These are phyloP conservation scores for Diaporthe sp. DNA, from an alignment of 2,329 filamentous ascomycete genomes.

Conservation along the genomic window DNA sequence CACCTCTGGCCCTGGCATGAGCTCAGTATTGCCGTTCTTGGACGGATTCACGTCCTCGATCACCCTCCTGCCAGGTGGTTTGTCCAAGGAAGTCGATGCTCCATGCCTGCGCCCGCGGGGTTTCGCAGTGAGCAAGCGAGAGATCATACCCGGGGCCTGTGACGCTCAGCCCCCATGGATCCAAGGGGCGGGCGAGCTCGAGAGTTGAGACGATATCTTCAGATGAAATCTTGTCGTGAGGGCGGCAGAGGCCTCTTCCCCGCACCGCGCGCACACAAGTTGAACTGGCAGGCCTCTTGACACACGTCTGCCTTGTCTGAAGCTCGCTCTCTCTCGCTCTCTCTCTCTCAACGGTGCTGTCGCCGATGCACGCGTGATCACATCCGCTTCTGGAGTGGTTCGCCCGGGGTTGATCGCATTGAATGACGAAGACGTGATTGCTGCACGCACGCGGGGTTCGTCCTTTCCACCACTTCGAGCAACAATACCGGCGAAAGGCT, in stretches of 20 bases:
- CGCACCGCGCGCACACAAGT: neutral
- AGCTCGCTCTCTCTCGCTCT: neutral
- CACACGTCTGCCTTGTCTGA: slow-evolving; percentile 9
- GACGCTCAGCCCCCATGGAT: slow-evolving; percentile 25
- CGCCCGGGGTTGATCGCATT: slow-evolving; percentile 1
- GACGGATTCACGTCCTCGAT: neutral
- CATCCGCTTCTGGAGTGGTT: slow-evolving; percentile 22
- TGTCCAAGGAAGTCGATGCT: neutral
- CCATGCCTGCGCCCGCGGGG: slow-evolving; percentile 4
- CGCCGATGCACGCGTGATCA: slow-evolving; percentile 10
- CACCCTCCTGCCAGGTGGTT: neutral
- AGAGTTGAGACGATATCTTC: slow-evolving; percentile 24
- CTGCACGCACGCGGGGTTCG: slow-evolving; percentile 26
- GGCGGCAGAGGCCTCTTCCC: slow-evolving; percentile 16
- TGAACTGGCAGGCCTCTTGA: slow-evolving; percentile 3
- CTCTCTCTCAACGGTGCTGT: neutral
- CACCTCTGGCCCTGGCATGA: slow-evolving; percentile 4
- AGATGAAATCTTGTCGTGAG: slow-evolving; percentile 19
- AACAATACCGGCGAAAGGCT: slow-evolving; percentile 16
- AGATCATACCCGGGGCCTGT: slow-evolving; percentile 13
- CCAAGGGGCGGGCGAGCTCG: slow-evolving; percentile 15
- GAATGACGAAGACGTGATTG: slow-evolving; percentile 21
- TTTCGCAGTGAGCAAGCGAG: slow-evolving; percentile 1
- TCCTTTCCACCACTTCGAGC: slow-evolving; percentile 29
- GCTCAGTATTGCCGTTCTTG: slow-evolving; percentile 4